Conservation (phyloP, 345 rosid species). For the Sonneratia caseolaris region DNA sequence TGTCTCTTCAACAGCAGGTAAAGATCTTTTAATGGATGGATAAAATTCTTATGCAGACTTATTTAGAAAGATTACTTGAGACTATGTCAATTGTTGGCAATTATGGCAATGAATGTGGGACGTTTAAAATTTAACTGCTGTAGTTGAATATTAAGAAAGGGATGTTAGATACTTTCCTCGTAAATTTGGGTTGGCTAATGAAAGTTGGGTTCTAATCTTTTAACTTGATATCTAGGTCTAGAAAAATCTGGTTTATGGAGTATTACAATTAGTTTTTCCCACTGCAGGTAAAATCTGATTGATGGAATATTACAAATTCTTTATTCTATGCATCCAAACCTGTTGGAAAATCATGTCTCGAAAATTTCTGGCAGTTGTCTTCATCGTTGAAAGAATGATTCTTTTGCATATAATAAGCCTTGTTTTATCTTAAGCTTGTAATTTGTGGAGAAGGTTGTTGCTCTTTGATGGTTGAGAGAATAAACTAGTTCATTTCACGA, state of each 20-base stretch:
- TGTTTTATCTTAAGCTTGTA: neutral
- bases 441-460: neutral
- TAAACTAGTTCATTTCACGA: neutral
- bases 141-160: neutral
- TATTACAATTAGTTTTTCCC: neutral
- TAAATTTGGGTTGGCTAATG: neutral
- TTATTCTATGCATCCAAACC: too few species aligned
- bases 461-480: neutral
- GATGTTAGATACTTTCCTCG: neutral
- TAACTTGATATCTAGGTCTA: neutral
- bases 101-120: neutral
- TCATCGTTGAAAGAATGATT: too few species aligned
- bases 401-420: neutral
- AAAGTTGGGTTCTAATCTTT: neutral
- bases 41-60: neutral
- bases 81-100: neutral
- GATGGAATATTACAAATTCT: neutral
- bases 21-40: neutral
- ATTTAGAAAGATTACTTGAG: neutral
- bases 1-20: slow-evolving; percentile 67
- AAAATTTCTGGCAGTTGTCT: too few species aligned
- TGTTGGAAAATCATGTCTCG: too few species aligned
- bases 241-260: neutral
- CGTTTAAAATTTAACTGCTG: neutral
- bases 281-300: neutral